Base-by-base conservation (phyloP, 805 yeast genomes). In the Metschnikowia kofuensis region DNA sequence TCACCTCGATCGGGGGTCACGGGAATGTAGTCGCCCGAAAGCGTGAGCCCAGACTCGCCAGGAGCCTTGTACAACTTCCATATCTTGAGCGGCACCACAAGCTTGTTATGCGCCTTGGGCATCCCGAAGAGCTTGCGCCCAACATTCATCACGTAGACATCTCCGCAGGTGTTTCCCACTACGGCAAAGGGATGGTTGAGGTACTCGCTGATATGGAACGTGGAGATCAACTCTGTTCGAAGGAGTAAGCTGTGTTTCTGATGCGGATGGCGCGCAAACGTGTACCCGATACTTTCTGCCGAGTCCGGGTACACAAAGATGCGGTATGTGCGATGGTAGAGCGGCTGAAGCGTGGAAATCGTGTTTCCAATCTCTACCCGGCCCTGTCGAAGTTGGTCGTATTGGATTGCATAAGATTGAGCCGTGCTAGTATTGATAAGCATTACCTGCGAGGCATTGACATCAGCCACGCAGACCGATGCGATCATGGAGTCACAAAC, bases 41-140 rank as follows among this genome's bases (percentile, higher is more conserved):
- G 50, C 7, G 49, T 52, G 13, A 65, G 39, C 7, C 40, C 46
- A 41, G 48, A 45, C 32, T 46, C 49, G 34, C 45, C 52, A 7
- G 49, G 41, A 12, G 42, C 35, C 35, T 56, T 40, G 15, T 61
- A 47, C 38, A 56, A 39, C 27, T 67, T 64, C 76, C 73, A 68
- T 60, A 68, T 53, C 60, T 61, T 49, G 65, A 80, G 45, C 58
- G 78, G 64, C 68, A 64, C 58, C 71, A 72, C 61, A 57, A 78
- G 48, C 54, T 69, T 55, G 64, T 67, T 51, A 57, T 74, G 51
- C 31, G 64, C 52, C 60, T 70, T 72, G 1, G 67, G 59, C 10
- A 69, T 68, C 28, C 66, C 61, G 15, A 72, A 55, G 16, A 68
- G 57, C 55, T 69, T 71, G 37, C 77, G 54, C n/a, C 74, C 67